phyloP scores from a whole-genome alignment of 2,329 filamentous ascomycete species.

The Rutstroemia sp. region DNA sequence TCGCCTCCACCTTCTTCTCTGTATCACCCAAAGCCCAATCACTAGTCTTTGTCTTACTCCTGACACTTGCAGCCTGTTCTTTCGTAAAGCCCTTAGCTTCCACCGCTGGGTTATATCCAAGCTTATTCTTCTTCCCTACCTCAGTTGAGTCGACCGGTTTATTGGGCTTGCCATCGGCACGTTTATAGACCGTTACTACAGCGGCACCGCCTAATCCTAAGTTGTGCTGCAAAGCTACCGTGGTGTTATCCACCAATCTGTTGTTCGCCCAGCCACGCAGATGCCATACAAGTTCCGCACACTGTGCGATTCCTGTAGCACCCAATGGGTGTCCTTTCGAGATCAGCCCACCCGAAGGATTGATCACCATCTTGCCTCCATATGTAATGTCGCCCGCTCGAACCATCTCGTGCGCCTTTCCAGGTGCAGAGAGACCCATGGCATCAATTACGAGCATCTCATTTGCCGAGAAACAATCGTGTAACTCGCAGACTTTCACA shows the following conservation, averaged over 20 bases:
- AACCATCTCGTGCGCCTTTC: slow-evolving; percentile 89
- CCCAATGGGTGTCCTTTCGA: slow-evolving; percentile 94
- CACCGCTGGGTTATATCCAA: slow-evolving; percentile 90
- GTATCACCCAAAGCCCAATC: slow-evolving; percentile 76
- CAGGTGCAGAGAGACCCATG: slow-evolving; percentile 67
- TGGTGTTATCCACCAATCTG: slow-evolving; percentile 60
- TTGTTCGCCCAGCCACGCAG: slow-evolving; percentile 95
- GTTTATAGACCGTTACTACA: slow-evolving; percentile 82
- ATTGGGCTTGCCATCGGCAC: slow-evolving; percentile 67
- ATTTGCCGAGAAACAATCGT: slow-evolving; percentile 95
- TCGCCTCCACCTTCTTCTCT: slow-evolving; percentile 63
- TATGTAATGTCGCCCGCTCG: slow-evolving; percentile 86
- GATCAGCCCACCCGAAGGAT: slow-evolving; percentile 90
- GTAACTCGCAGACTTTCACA: slow-evolving; percentile 80
- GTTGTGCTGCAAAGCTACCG: slow-evolving; percentile 81
- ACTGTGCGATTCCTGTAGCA: slow-evolving; percentile 91
- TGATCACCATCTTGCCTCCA: slow-evolving; percentile 68
- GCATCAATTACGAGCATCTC: slow-evolving; percentile 89
- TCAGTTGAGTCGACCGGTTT: slow-evolving; percentile 54
- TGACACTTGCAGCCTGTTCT: slow-evolving; percentile 62
- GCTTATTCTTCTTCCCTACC: slow-evolving; percentile 56
- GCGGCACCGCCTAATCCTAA: slow-evolving; percentile 85
- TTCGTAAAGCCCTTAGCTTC: slow-evolving; percentile 83
- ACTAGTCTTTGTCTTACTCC: slow-evolving; percentile 56
- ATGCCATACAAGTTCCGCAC: slow-evolving; percentile 92